These are phyloP conservation scores for Pseudohyphozyma bogoriensis DNA, from an alignment of 768 basidiomycete species.

Conservation along the genomic window DNA sequence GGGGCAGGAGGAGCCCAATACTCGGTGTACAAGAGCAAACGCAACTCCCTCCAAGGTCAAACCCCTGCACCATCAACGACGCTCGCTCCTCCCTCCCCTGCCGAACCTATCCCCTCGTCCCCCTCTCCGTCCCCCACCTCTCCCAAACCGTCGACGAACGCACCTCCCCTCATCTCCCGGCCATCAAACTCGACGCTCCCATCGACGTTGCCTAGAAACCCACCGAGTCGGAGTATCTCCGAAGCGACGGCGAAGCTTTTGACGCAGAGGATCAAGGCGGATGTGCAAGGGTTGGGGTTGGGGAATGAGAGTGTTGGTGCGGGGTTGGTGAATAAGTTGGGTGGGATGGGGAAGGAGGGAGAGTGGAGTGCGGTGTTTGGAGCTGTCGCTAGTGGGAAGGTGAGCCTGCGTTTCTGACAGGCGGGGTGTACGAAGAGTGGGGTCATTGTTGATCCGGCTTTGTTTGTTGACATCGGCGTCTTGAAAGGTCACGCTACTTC, in stretches of 20 bases:
- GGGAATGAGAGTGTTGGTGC: constrained; percentile 58
- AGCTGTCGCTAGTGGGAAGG: constrained; percentile 57
- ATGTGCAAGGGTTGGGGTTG: constrained; percentile 58
- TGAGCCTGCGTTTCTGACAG: constrained; percentile 38
- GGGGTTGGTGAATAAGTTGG: constrained; percentile 47
- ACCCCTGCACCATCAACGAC: not conserved
- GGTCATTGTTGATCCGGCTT: too few relatives aligned
- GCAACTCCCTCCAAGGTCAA: not conserved
- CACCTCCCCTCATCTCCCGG: constrained; percentile 23
- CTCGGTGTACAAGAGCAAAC: not conserved
- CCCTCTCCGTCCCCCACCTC: not conserved
- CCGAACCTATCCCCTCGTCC: constrained; percentile 1
- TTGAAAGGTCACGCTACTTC: constrained; percentile 63
- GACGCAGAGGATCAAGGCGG: constrained; percentile 61
- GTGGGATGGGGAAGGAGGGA: constrained; percentile 41
- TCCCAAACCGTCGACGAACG: constrained; percentile 1
- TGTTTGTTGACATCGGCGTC: not conserved
- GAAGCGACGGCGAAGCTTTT: constrained; percentile 44
- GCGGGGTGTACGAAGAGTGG: too few relatives aligned
- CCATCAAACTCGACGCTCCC: constrained; percentile 21
- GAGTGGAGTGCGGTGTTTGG: constrained; percentile 67
- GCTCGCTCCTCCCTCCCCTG: not conserved
- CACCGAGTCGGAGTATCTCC: constrained; percentile 14
- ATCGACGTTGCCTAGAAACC: not conserved
- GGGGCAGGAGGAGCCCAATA: not conserved